Evolutionary conservation across 345 rosid genomes (phyloP), one percentile per base, ranked within the genome.

Genomic region (Salix udensis): DNA sequence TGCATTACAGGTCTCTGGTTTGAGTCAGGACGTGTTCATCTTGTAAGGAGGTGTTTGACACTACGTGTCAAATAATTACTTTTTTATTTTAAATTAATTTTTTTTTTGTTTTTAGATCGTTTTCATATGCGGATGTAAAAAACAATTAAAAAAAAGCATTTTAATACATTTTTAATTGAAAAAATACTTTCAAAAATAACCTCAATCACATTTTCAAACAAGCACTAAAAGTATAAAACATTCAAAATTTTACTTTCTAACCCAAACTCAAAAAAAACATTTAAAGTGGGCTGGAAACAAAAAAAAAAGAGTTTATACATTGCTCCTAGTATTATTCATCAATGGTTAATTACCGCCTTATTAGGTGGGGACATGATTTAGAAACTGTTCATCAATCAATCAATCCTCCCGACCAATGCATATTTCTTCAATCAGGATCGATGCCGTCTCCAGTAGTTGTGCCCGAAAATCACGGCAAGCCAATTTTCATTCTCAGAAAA

Each of bases 21-120:
- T 5, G 0, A 34, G 7, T 34, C 1, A 34, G 1, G 37, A 34
- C 0, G 0, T 34, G 1, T 0, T 34, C 6, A 34, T 1, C 37
- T 4, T 34, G 6, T 34, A 34, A 34, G 0, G 7, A 5, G 1
- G 1, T 34, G 5, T 5, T 34, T 34, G 6, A 5, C 6, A 34
- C 36, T 5, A 0, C 36, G 0, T 34, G 4, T 34, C 36, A 34
- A 34, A 26, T 26, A 26, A 26, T 26, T 26, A 26, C 0, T 34
- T 34, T 34, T 4, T 34, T 34, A 34, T 34, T 34, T 34, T 4
- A 34, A 34, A 34, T 4, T 34, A 34, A 31, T 4, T 0, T 31
- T 31, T 31, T 31, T 31, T 31, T 31, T 0, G 1, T 34, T 4
- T 4, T 34, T 34, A 34, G 6, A 34, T 31, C 5, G 36, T 34